These are phyloP conservation scores for Trichosporon faecale DNA, from an alignment of 1,284 basidiomycete genomes.

Conservation along the genomic window DNA sequence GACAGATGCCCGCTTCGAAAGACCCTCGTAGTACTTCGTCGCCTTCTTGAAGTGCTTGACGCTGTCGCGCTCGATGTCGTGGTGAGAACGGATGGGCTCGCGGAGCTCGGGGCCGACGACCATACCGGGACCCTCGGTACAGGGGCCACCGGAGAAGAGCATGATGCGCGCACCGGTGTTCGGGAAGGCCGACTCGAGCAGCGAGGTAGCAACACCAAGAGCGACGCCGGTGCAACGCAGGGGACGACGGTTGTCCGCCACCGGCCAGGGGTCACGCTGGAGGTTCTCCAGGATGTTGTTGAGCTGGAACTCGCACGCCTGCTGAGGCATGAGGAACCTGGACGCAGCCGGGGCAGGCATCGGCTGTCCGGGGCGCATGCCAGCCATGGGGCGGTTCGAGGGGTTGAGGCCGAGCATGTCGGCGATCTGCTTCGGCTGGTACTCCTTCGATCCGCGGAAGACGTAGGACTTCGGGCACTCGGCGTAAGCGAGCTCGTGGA, in stretches of 20 bases:
- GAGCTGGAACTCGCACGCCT: conserved; percentile 93
- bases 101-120: conserved; percentile 94
- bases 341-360: conserved; percentile 75
- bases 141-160: conserved; percentile 94
- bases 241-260: conserved; percentile 91
- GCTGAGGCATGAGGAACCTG: conserved; percentile 88
- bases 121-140: conserved; percentile 94
- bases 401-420: conserved; percentile 92
- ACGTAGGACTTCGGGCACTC: conserved; percentile 98
- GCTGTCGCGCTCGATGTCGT: conserved; percentile 96
- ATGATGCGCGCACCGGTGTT: conserved; percentile 96
- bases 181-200: conserved; percentile 71
- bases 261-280: conserved; percentile 93
- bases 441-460: conserved; percentile 99
- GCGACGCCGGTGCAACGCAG: conserved; percentile 95
- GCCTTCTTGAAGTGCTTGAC: conserved; percentile 98
- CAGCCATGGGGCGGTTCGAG: conserved; percentile 49
- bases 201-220: conserved; percentile 87
- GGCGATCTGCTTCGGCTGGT: conserved; percentile 92
- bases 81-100: conserved; percentile 97
- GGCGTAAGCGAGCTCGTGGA: conserved; percentile 95
- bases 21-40: conserved; percentile 92
- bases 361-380: conserved; percentile 71
- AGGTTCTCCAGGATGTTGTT: conserved; percentile 90
- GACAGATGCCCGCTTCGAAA: conserved; percentile 88